Evolutionary conservation across 352 stramenopile species (phyloP).

Genomic region (Phytopythium delawarense): DNA sequence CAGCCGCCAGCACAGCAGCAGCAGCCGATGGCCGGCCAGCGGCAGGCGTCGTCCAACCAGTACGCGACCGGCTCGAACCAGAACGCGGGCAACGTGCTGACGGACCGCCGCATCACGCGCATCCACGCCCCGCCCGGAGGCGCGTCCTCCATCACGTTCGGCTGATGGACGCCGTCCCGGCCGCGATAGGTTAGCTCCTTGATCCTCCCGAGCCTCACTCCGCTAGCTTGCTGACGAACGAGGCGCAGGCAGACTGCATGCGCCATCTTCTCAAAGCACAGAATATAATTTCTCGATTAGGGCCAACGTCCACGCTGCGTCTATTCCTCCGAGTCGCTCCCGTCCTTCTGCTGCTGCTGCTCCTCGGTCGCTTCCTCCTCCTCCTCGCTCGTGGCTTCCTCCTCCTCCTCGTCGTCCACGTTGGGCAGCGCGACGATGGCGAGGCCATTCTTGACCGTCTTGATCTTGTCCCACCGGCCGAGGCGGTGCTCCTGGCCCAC

Average conservation of each 20-base stretch:
- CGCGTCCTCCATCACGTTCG: constrained; percentile 75
- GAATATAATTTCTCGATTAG: constrained; percentile 7
- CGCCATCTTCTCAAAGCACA: neutral
- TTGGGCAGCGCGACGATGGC: constrained; percentile 84
- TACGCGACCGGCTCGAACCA: constrained; percentile 82
- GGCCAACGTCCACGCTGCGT: neutral
- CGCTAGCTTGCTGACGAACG: constrained; percentile 4
- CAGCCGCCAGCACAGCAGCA: constrained; percentile 23
- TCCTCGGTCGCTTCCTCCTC: constrained; percentile 22
- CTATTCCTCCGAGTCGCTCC: constrained; percentile 5
- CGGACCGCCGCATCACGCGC: constrained; percentile 83
- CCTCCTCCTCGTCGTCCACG: constrained; percentile 33
- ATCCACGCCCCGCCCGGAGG: constrained; percentile 87
- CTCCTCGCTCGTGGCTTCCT: constrained; percentile 27
- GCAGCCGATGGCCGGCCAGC: constrained; percentile 9
- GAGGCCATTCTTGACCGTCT: constrained; percentile 87
- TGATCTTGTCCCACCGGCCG: constrained; percentile 89
- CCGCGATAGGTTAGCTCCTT: constrained; percentile 10
- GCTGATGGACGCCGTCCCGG: constrained; percentile 19
- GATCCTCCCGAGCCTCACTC: constrained; percentile 1
- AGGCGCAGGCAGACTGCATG: constrained; percentile 1
- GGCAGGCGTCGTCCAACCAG: constrained; percentile 69
- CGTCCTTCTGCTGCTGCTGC: constrained; percentile 14
- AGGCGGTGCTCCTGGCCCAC: constrained; percentile 92
- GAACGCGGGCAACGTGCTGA: constrained; percentile 89